These are phyloP conservation scores for Kluyveromyces aestuarii DNA, from an alignment of 805 yeast species.

Conservation along the genomic window DNA sequence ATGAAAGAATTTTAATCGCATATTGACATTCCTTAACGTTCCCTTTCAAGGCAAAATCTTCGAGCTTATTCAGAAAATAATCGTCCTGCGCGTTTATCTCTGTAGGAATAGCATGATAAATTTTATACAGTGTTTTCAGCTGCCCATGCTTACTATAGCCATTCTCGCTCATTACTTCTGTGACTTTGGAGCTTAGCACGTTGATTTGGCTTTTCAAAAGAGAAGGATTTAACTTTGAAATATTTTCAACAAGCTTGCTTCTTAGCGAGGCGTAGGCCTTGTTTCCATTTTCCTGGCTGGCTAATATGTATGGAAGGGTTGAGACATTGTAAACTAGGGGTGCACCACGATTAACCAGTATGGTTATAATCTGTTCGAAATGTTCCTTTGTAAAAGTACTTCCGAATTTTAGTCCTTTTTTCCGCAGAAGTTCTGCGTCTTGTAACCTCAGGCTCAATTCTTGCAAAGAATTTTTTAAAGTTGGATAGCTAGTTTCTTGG, in stretches of 20 bases:
- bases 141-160: constrained; percentile 28
- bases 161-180: constrained; percentile 24
- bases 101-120: constrained; percentile 42
- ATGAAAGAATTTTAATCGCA: constrained; percentile 47
- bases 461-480: constrained; percentile 50
- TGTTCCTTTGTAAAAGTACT: constrained; percentile 36
- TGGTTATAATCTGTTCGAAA: constrained; percentile 43
- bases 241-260: constrained; percentile 46
- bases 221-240: constrained; percentile 53
- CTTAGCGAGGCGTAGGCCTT: constrained; percentile 14
- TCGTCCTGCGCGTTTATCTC: constrained; percentile 35
- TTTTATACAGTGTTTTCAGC: constrained; percentile 52
- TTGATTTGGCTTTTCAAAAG: constrained; percentile 53
- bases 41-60: constrained; percentile 41
- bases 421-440: constrained; percentile 41
- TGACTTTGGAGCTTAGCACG: constrained; percentile 28
- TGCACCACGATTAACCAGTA: constrained; percentile 54
- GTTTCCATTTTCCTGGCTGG: constrained; percentile 25
- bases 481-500: constrained; percentile 49
- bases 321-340: constrained; percentile 56
- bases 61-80: constrained; percentile 36
- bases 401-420: constrained; percentile 25
- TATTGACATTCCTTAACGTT: constrained; percentile 55
- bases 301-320: constrained; percentile 47
- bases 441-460: constrained; percentile 50